Conservation (phyloP, 495 filamentous ascomycete genomes). For the Aspergillus bridgeri region DNA sequence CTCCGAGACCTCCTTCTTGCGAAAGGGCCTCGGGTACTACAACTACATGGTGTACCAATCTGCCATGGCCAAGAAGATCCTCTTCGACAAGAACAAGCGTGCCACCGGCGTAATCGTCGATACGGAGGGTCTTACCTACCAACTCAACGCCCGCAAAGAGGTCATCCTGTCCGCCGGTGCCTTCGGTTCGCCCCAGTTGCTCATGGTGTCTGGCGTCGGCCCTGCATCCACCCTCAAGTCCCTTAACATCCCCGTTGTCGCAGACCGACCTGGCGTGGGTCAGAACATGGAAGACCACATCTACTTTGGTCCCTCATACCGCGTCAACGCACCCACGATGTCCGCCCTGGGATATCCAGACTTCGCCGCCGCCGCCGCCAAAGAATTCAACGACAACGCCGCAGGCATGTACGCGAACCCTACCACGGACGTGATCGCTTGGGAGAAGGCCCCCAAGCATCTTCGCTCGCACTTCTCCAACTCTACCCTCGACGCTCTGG, state of each 20-base stretch:
- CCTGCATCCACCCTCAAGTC: conserved; percentile 29
- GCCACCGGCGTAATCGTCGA: conserved; percentile 35
- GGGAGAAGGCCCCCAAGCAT: conserved; percentile 36
- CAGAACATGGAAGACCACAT: conserved; percentile 44
- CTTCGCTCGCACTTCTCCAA: conserved; percentile 11
- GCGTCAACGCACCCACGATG: conserved; percentile 19
- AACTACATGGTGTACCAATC: conserved; percentile 6
- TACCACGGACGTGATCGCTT: conserved; percentile 29
- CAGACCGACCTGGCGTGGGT: conserved; percentile 44
- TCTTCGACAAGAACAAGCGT: conserved; percentile 21
- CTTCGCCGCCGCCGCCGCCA: background rate
- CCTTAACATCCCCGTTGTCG: conserved; percentile 35
- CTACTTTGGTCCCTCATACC: conserved; percentile 17
- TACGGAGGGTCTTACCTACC: conserved; percentile 21
- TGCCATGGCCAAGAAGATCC: conserved; percentile 15
- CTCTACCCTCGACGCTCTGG: background rate
- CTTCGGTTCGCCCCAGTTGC: conserved; percentile 48
- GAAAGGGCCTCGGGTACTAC: background rate
- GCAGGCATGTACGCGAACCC: conserved; percentile 26
- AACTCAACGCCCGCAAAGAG: conserved; percentile 37
- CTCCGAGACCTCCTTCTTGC: conserved; percentile 29
- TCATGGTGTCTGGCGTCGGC: conserved; percentile 27
- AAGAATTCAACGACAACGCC: background rate
- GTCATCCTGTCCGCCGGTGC: conserved; percentile 46
- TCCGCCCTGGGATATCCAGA: background rate